These are phyloP conservation scores for Plasmodiophora brassicae DNA, from an alignment of 208 protist species.

Conservation along the genomic window DNA sequence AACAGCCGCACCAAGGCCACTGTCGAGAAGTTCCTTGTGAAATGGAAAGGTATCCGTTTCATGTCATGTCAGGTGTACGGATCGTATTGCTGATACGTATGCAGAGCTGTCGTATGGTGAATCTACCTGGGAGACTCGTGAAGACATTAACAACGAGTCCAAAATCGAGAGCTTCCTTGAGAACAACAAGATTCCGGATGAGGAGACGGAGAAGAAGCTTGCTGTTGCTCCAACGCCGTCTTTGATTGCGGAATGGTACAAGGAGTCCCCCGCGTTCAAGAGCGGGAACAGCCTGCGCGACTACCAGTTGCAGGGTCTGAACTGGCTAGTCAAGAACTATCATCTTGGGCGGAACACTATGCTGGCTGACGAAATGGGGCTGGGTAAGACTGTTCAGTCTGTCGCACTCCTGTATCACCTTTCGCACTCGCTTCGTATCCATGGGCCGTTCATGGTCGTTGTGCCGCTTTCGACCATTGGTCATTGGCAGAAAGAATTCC, in stretches of 20 bases:
- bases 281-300: conserved; percentile 45
- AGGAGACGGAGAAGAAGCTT: neutral
- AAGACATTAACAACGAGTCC: conserved; percentile 56
- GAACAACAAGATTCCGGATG: conserved; percentile 21
- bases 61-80: no score
- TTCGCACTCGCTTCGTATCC: conserved; percentile 36
- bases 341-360: conserved; percentile 50
- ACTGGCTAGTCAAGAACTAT: conserved; percentile 57
- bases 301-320: conserved; percentile 59
- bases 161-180: conserved; percentile 12
- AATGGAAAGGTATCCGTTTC: conserved; percentile 15
- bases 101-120: conserved; percentile 56
- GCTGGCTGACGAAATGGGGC: conserved; percentile 61
- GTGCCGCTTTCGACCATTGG: conserved; percentile 58
- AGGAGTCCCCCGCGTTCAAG: conserved; percentile 44
- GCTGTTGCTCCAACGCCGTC: conserved; percentile 4
- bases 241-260: conserved; percentile 26
- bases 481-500: conserved; percentile 63
- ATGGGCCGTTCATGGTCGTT: conserved; percentile 71
- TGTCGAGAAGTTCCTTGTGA: conserved; percentile 15
- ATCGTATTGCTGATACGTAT: neutral
- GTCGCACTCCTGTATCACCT: conserved; percentile 45
- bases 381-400: conserved; percentile 57
- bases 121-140: conserved; percentile 60
- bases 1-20: neutral